Evolutionary conservation across 768 basidiomycete genomes (phyloP), one percentile per base, ranked within the genome.

Genomic region (Leccinum imitatum): DNA sequence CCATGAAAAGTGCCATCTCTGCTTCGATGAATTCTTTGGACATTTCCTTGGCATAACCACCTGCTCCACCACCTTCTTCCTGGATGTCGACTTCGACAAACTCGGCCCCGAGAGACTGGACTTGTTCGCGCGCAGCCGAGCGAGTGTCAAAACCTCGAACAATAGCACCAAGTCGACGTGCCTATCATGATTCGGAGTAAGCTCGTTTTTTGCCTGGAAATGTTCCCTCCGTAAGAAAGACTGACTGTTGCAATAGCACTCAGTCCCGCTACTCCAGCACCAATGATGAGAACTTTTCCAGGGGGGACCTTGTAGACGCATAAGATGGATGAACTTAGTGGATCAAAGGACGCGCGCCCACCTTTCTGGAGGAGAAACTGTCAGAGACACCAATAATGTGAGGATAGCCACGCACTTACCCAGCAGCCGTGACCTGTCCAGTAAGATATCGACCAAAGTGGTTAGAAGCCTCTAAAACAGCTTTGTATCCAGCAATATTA

Each of bases 401-500:
- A 67, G 51, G 47, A 37, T 19, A 57, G n/a, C 44, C 44, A 30
- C 23, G 41, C 50, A 79, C 87, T 71, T 71, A 91, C 88, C 90
- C 91, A 72, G 91, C 92, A 59, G 93, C 93, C 6, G 93, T 95
- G 57, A 92, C 91, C 73, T 95, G 93, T 67, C 93, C 93, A 35
- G 93, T 93, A 64, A 95, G 79, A 76, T 92, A 94, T 65, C 93
- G 80, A 67, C 92, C 92, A 67, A 95, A 95, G 69, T 90, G 84
- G 72, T 92, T 93, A 25, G 91, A 90, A 31, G 93, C 93, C 73
- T 95, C 93, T 69, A 95, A 73, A 51, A 95, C 91, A 44, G 93
- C 93, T 72, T 95, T 93, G 73, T 95, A 95, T 13, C 93, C 93
- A n/a, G 91, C 84, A 46, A 93, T 94, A 69, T 94, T 95, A n/a